phyloP scores from a whole-genome alignment of 257 asterid species.

The Lantana camara region DNA sequence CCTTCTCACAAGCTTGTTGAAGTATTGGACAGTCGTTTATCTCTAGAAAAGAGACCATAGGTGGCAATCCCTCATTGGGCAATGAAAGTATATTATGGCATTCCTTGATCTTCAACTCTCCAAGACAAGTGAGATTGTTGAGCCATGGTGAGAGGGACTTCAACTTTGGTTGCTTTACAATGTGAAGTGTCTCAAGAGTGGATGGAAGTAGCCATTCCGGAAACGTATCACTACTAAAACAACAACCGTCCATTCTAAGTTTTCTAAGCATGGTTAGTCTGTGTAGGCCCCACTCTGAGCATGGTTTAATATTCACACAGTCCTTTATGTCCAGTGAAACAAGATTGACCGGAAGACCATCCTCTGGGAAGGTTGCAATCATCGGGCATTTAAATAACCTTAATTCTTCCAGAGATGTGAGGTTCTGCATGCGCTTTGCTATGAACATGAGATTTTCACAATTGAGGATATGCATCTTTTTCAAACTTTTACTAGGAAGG shows the following conservation, averaged over 20 bases:
- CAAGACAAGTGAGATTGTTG: slow-evolving; percentile 50
- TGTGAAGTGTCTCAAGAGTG: slow-evolving; percentile 43
- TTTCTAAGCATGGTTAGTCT: slow-evolving; percentile 49
- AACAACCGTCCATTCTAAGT: slow-evolving; percentile 44
- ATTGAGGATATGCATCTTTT: slow-evolving; percentile 37
- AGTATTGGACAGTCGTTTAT: slow-evolving; percentile 47
- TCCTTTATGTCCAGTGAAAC: slow-evolving; percentile 42
- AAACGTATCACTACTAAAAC: slow-evolving; percentile 33
- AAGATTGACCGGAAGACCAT: slow-evolving; percentile 47
- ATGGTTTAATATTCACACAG: slow-evolving; percentile 41
- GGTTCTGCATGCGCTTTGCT: slow-evolving; percentile 38
- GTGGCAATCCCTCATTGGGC: slow-evolving; percentile 48
- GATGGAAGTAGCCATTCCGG: slow-evolving; percentile 56
- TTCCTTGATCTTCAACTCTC: slow-evolving; percentile 48
- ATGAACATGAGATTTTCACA: slow-evolving; percentile 47
- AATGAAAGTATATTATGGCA: slow-evolving; percentile 39
- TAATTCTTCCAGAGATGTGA: slow-evolving; percentile 48
- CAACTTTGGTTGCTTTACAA: slow-evolving; percentile 33
- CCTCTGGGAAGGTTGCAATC: slow-evolving; percentile 42
- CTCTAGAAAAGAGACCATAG: slow-evolving; percentile 50
- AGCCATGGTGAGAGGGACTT: slow-evolving; percentile 56
- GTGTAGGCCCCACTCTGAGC: slow-evolving; percentile 48
- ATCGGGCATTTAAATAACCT: slow-evolving; percentile 42
- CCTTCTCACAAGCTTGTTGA: slow-evolving; percentile 35
- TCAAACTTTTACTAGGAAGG: slow-evolving; percentile 40